phyloP scores from a whole-genome alignment of 371 early-diverging fungal species.

The Mortierella sp. region DNA sequence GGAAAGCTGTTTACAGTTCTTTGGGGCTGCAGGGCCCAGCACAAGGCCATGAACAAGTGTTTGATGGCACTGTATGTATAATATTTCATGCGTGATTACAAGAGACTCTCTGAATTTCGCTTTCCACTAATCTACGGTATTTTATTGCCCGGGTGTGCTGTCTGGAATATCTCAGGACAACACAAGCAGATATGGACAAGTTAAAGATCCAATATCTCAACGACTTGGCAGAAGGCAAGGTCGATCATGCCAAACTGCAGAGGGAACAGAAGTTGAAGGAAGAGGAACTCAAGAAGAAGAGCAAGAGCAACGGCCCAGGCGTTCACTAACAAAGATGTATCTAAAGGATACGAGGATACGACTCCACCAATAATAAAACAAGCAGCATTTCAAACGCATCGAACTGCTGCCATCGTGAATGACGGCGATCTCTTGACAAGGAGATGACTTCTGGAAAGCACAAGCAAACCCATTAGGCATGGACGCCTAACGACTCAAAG shows the following conservation, averaged over 20 bases:
- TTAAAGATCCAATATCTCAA: constrained; percentile 58
- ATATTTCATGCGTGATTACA: background rate
- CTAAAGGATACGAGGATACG: no score
- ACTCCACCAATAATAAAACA: no score
- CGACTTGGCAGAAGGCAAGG: constrained; percentile 49
- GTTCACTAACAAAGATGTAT: constrained; percentile 41
- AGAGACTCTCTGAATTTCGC: no score
- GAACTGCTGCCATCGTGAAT: no score
- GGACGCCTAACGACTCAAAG: no score
- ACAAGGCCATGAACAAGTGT: constrained; percentile 78
- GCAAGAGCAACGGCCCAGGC: constrained; percentile 32
- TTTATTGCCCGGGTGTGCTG: no score
- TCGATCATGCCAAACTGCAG: constrained; percentile 50
- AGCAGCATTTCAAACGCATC: no score
- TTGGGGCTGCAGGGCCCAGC: constrained; percentile 72
- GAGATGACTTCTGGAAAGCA: no score
- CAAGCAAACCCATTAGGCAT: no score
- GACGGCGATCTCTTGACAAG: no score
- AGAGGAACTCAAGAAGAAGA: constrained; percentile 43
- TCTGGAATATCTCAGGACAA: constrained; percentile 58
- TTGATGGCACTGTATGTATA: constrained; percentile 67
- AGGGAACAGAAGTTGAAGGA: constrained; percentile 42
- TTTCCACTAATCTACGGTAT: no score
- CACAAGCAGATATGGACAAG: constrained; percentile 68
- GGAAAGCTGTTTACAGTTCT: constrained; percentile 73